phyloP scores from a whole-genome alignment of 805 yeast genomes.

The Myxozyma lipomycoides region DNA sequence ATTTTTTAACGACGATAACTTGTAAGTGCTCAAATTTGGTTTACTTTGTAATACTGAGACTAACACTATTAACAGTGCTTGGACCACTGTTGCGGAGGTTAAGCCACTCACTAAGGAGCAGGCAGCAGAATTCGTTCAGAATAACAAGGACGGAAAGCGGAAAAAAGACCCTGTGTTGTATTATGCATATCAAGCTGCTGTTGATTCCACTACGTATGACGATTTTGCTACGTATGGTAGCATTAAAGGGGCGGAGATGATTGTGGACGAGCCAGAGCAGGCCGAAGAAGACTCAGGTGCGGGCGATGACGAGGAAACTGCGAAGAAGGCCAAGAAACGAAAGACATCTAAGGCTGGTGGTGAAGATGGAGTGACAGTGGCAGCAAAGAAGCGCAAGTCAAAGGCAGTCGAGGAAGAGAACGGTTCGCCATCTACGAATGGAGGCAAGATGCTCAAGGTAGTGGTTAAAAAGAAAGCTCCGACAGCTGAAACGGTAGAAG shows the following conservation, averaged over 20 bases:
- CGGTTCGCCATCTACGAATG: neutral
- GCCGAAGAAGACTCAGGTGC: constrained; percentile 36
- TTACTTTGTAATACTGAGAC: neutral
- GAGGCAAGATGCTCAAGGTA: constrained; percentile 12
- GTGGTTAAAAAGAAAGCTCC: constrained; percentile 24
- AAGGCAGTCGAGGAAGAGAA: constrained; percentile 7
- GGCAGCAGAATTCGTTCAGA: constrained; percentile 44
- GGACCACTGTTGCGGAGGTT: constrained; percentile 56
- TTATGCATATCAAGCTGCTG: constrained; percentile 53
- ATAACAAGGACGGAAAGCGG: constrained; percentile 1
- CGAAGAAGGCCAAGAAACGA: constrained; percentile 18
- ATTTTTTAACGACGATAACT: constrained; percentile 68
- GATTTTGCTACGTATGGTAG: constrained; percentile 36
- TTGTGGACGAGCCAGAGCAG: constrained; percentile 28
- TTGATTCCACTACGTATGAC: constrained; percentile 48
- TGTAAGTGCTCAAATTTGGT: constrained; percentile 29
- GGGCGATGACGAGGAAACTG: constrained; percentile 29
- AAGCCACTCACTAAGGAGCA: constrained; percentile 43
- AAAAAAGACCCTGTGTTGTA: constrained; percentile 45
- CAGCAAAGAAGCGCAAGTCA: constrained; percentile 3
- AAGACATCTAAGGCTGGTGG: constrained; percentile 21
- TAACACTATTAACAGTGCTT: too few species aligned
- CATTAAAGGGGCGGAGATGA: constrained; percentile 33
- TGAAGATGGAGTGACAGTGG: neutral
- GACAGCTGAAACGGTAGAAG: constrained; percentile 22